Evolutionary conservation across 768 basidiomycete genomes (phyloP).

Genomic region (Pholiota molesta): DNA sequence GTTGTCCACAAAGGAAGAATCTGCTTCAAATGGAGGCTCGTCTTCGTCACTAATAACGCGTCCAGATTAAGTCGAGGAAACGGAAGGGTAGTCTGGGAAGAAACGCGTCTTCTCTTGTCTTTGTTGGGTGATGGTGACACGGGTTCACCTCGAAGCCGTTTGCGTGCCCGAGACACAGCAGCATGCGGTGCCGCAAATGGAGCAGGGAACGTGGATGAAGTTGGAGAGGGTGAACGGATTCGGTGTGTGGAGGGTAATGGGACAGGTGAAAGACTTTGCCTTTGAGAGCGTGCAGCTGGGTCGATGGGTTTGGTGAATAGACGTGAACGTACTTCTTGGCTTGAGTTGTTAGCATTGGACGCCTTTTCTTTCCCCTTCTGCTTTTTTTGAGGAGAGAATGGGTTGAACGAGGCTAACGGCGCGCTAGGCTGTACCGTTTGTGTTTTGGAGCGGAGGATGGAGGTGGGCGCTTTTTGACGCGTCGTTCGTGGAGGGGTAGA

Average conservation of each 20-base stretch:
- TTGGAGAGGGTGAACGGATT: conserved; percentile 27
- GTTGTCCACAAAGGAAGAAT: conserved; percentile 63
- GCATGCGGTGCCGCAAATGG: conserved; percentile 30
- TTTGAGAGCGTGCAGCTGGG: conserved; percentile 35
- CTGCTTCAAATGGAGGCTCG: conserved; percentile 30
- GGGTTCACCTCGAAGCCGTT: conserved; percentile 80
- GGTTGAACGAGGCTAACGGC: conserved; percentile 65
- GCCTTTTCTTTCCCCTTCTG: conserved; percentile 43
- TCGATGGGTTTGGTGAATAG: conserved; percentile 46
- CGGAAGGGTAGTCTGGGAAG: conserved; percentile 41
- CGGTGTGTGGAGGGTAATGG: conserved; percentile 38
- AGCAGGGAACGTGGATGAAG: conserved; percentile 12
- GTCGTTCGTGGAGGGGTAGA: conserved; percentile 41
- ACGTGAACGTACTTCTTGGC: neutral
- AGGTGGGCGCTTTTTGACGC: conserved; percentile 33
- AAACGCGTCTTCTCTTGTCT: conserved; percentile 67
- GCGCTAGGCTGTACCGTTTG: conserved; percentile 54
- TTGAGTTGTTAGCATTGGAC: neutral
- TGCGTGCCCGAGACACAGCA: conserved; percentile 71
- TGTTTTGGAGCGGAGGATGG: conserved; percentile 48
- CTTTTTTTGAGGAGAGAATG: conserved; percentile 79
- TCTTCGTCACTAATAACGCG: conserved; percentile 22
- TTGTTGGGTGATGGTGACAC: conserved; percentile 85
- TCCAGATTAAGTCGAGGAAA: conserved; percentile 33
- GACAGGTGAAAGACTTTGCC: conserved; percentile 39